phyloP scores from a whole-genome alignment of 768 basidiomycete genomes.

The Termitomyces sp. region DNA sequence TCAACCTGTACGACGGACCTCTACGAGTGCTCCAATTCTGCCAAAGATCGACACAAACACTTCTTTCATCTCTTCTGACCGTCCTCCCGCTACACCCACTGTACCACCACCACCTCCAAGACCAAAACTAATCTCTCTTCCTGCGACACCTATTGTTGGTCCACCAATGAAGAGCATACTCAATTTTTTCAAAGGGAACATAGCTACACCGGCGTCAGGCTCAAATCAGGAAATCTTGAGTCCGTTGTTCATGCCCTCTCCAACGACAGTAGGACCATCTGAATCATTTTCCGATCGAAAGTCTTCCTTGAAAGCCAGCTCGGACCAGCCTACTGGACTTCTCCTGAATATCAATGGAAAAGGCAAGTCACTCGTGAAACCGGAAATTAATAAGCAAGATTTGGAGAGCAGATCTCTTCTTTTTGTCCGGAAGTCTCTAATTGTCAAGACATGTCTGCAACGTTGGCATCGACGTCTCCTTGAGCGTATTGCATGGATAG shows the following conservation, averaged over 20 bases:
- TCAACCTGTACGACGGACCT: slow-evolving; percentile 11
- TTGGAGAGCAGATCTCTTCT: slow-evolving; percentile 34
- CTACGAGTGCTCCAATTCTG: slow-evolving; percentile 15
- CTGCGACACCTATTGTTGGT: slow-evolving; percentile 34
- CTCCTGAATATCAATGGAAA: slow-evolving; percentile 14
- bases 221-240: slow-evolving; percentile 33
- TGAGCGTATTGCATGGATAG: slow-evolving; percentile 49
- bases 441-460: slow-evolving; percentile 36
- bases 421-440: slow-evolving; percentile 33
- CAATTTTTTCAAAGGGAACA: slow-evolving; percentile 25
- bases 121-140: slow-evolving; percentile 40
- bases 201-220: slow-evolving; percentile 17
- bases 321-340: slow-evolving; percentile 7
- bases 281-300: neutral
- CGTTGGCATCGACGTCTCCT: slow-evolving; percentile 41
- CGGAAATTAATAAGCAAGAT: slow-evolving; percentile 26
- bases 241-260: slow-evolving; percentile 33
- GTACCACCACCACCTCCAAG: slow-evolving; percentile 33
- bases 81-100: slow-evolving; percentile 16
- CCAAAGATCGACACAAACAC: slow-evolving; percentile 20
- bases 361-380: slow-evolving; percentile 18
- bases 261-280: slow-evolving; percentile 19
- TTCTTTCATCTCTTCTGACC: neutral
- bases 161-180: slow-evolving; percentile 26
- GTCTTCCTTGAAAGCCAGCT: neutral